Conservation (phyloP, 2,329 filamentous ascomycete genomes). For the Capronia coronata region DNA sequence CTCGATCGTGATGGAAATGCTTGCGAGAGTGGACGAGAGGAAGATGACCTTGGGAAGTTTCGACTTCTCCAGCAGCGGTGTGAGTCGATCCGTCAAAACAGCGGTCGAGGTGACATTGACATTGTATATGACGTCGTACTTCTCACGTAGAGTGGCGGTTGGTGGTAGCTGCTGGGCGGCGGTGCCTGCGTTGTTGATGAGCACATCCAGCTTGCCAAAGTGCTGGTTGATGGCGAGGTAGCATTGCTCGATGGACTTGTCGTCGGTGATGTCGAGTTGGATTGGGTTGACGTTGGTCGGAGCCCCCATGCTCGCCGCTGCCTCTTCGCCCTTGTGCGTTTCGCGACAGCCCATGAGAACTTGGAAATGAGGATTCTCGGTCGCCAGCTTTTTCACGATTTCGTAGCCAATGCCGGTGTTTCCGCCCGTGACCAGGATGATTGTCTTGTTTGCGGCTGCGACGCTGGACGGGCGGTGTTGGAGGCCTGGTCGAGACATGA, state of each 20-base stretch:
- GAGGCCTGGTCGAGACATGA: slow-evolving; percentile 24
- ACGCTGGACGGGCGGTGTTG: slow-evolving; percentile 18
- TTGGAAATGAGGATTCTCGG: slow-evolving; percentile 33
- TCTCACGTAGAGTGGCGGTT: slow-evolving; percentile 20
- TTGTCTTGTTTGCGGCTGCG: slow-evolving; percentile 20
- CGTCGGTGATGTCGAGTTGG: slow-evolving; percentile 34
- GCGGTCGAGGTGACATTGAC: slow-evolving; percentile 29
- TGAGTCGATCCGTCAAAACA: slow-evolving; percentile 22
- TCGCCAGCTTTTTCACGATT: slow-evolving; percentile 27
- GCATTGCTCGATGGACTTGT: slow-evolving; percentile 32
- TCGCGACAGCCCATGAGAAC: slow-evolving; percentile 33
- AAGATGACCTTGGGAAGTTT: slow-evolving; percentile 25
- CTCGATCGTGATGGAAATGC: slow-evolving; percentile 14
- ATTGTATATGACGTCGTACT: slow-evolving; percentile 26
- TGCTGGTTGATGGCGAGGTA: slow-evolving; percentile 30
- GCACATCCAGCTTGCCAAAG: slow-evolving; percentile 34
- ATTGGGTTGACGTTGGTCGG: slow-evolving; percentile 30
- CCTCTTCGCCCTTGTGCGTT: slow-evolving; percentile 35
- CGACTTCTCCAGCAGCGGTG: slow-evolving; percentile 23
- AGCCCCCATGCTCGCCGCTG: slow-evolving; percentile 24
- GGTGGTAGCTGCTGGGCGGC: slow-evolving; percentile 18
- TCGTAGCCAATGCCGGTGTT: slow-evolving; percentile 26
- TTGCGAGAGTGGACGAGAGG: slow-evolving; percentile 16
- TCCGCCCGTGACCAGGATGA: slow-evolving; percentile 25
- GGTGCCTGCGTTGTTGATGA: slow-evolving; percentile 35